Conservation (phyloP, 2,329 filamentous ascomycete genomes). For the Moelleriella libera region DNA sequence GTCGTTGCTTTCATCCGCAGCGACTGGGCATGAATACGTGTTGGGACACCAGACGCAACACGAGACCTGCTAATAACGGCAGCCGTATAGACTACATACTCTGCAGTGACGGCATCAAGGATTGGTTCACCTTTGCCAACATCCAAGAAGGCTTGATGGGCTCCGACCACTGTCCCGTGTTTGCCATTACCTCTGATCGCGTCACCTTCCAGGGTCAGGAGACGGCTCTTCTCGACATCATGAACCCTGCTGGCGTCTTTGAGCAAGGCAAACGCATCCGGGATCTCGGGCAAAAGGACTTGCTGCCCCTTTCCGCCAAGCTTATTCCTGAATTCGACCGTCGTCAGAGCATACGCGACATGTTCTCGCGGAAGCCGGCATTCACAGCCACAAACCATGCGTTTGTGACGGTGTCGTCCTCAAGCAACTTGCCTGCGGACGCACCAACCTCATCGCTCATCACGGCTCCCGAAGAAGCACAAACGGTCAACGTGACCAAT, state of each 20-base stretch:
- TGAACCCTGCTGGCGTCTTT: constrained; percentile 68
- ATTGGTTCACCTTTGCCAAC: constrained; percentile 67
- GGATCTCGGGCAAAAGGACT: constrained; percentile 52
- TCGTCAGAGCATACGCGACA: constrained; percentile 76
- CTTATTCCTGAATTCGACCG: constrained; percentile 80
- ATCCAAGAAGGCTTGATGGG: constrained; percentile 92
- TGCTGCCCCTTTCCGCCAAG: constrained; percentile 64
- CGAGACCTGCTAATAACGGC: constrained; percentile 88
- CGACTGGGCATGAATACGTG: constrained; percentile 89
- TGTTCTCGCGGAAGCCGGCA: constrained; percentile 47
- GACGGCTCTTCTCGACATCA: constrained; percentile 50
- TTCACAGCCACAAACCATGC: background rate
- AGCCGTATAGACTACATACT: constrained; percentile 89
- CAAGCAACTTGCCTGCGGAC: no score
- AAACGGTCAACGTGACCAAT: background rate
- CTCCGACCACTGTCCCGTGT: constrained; percentile 94
- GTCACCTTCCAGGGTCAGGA: constrained; percentile 36
- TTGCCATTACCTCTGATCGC: constrained; percentile 53
- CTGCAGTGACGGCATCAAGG: constrained; percentile 62
- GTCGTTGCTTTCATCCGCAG: constrained; percentile 65
- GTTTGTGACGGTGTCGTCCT: background rate
- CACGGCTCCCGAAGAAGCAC: background rate
- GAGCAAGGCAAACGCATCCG: constrained; percentile 47
- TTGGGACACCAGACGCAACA: constrained; percentile 91
- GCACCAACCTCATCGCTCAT: background rate